These are phyloP conservation scores for Metschnikowia aberdeeniae DNA, from an alignment of 805 yeast species.

Conservation along the genomic window DNA sequence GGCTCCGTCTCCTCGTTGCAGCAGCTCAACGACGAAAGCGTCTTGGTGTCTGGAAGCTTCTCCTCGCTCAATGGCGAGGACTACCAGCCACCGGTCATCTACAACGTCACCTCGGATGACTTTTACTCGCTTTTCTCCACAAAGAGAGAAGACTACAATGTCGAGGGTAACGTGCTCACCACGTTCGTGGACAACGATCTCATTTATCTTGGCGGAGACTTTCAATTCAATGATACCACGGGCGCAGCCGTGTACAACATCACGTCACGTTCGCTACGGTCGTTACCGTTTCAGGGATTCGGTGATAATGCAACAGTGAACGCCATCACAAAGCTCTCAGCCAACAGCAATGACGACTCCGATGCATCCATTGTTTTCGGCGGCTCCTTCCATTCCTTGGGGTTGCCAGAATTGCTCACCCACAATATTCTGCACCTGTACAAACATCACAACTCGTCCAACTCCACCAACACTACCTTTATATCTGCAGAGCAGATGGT, in stretches of 20 bases:
- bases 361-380: constrained; percentile 65
- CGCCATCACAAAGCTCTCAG: constrained; percentile 50
- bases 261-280: constrained; percentile 33
- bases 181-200: constrained; percentile 39
- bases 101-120: constrained; percentile 25
- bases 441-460: constrained; percentile 25
- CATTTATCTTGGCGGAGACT: constrained; percentile 79
- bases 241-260: constrained; percentile 66
- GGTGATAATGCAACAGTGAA: constrained; percentile 54
- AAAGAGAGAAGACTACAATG: constrained; percentile 12
- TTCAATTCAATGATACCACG: constrained; percentile 47
- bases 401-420: constrained; percentile 41
- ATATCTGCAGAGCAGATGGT: constrained; percentile 57
- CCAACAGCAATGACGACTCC: constrained; percentile 16
- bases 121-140: constrained; percentile 21
- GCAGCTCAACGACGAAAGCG: constrained; percentile 23
- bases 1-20: constrained; percentile 25
- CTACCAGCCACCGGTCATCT: constrained; percentile 32
- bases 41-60: constrained; percentile 36
- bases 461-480: constrained; percentile 35
- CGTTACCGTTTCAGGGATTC: constrained; percentile 76
- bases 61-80: constrained; percentile 26
- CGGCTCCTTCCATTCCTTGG: constrained; percentile 67
- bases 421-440: constrained; percentile 24
- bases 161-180: constrained; percentile 32